These are phyloP conservation scores for Gautieria morchelliformis DNA, from an alignment of 768 basidiomycete genomes.

Conservation along the genomic window DNA sequence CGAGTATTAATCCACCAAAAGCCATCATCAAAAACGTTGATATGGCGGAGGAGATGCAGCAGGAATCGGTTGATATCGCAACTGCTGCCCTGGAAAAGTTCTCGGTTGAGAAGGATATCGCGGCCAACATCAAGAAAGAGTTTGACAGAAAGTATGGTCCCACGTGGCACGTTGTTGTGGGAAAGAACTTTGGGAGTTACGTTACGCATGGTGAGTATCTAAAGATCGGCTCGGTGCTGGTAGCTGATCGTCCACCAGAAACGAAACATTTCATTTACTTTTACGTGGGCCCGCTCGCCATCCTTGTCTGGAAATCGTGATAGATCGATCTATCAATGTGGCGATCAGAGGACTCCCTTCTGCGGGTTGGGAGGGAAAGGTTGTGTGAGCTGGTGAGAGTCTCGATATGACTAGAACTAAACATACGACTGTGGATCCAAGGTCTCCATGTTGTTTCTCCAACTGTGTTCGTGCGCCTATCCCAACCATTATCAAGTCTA, in stretches of 20 bases:
- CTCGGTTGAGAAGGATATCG: conserved; percentile 96
- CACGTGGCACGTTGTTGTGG: conserved; percentile 98
- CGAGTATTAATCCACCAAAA: conserved; percentile 44
- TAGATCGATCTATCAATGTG: conserved; percentile 5
- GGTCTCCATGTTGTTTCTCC: conserved; percentile 15
- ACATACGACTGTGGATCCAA: conserved; percentile 8
- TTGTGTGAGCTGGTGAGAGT: background rate
- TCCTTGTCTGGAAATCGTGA: conserved; percentile 93
- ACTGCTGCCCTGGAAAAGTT: conserved; percentile 80
- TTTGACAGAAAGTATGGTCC: conserved; percentile 87
- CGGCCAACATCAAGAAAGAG: conserved; percentile 96
- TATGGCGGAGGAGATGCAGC: conserved; percentile 95
- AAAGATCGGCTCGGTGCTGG: conserved; percentile 4
- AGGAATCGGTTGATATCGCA: conserved; percentile 85
- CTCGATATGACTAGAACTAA: conserved; percentile 4
- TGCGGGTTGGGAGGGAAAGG: background rate
- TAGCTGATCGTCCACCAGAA: conserved; percentile 40
- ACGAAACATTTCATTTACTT: conserved; percentile 99
- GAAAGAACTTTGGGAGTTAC: conserved; percentile 98
- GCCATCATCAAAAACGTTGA: conserved; percentile 96
- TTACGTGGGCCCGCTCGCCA: conserved; percentile 85
- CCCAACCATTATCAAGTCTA: background rate
- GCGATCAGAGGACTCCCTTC: background rate
- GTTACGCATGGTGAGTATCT: conserved; percentile 83
- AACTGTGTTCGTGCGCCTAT: conserved; percentile 3